These are phyloP conservation scores for Benincasa hispida DNA, from an alignment of 306 rosid genomes.

Conservation along the genomic window DNA sequence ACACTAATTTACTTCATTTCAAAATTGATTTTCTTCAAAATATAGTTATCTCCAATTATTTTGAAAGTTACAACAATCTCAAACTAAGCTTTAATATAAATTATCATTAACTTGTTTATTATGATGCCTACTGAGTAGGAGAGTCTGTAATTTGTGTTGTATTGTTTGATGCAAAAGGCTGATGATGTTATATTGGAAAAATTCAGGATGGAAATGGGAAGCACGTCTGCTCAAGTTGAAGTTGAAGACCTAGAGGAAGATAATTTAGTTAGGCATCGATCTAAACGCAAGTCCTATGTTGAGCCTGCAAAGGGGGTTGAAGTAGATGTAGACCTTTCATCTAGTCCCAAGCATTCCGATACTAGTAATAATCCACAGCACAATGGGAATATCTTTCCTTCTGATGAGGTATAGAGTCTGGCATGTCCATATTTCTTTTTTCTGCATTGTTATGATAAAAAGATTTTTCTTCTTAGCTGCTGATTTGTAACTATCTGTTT, in stretches of 20 bases:
- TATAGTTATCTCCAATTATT: neutral
- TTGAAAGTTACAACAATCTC: neutral
- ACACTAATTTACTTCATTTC: neutral
- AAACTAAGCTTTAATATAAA: neutral
- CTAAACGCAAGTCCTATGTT: slow-evolving; percentile 31
- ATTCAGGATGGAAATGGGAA: slow-evolving; percentile 67
- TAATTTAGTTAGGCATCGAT: slow-evolving; percentile 61
- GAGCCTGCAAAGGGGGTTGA: slow-evolving; percentile 40
- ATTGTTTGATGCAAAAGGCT: slow-evolving; percentile 14
- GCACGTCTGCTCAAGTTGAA: slow-evolving; percentile 54
- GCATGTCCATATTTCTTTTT: neutral
- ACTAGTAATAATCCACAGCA: slow-evolving; percentile 20
- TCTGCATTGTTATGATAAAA: neutral
- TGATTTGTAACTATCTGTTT: slow-evolving; percentile 1
- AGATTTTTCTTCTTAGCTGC: neutral
- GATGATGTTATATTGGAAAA: slow-evolving; percentile 17
- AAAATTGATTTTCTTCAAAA: neutral
- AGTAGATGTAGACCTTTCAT: slow-evolving; percentile 31
- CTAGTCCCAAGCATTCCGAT: slow-evolving; percentile 33
- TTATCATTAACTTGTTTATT: neutral
- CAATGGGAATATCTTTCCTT: slow-evolving; percentile 35
- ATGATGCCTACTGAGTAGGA: neutral
- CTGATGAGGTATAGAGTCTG: slow-evolving; percentile 45
- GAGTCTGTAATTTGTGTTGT: neutral
- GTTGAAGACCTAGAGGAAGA: slow-evolving; percentile 65